A percentile compares a stretch with the other conserved stretches of the same genome.
phyloP scores from a whole-genome alignment of 768 basidiomycete species.

The Tylopilus balloui region DNA sequence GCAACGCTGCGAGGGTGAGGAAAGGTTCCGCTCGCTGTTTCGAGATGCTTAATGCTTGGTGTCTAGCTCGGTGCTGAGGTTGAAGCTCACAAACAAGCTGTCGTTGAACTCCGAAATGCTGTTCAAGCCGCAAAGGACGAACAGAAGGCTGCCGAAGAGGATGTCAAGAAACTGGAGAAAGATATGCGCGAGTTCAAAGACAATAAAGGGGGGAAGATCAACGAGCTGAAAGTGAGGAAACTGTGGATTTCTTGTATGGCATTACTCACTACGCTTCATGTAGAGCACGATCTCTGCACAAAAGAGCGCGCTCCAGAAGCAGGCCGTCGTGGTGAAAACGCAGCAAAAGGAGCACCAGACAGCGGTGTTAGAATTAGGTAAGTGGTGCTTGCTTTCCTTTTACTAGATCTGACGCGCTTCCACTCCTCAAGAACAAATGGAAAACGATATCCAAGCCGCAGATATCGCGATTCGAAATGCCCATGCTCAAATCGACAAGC shows the following conservation, averaged over 20 bases:
- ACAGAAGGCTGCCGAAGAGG: constrained; percentile 69
- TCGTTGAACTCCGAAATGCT: constrained; percentile 53
- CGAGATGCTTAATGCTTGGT: not conserved
- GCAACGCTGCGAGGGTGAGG: constrained; percentile 84
- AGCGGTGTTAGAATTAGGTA: constrained; percentile 82
- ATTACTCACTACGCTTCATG: not conserved
- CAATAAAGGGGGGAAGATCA: constrained; percentile 96
- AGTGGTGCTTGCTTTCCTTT: constrained; percentile 17
- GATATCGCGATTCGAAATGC: constrained; percentile 30
- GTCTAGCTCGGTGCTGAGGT: constrained; percentile 78
- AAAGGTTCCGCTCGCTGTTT: not conserved
- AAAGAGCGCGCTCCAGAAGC: constrained; percentile 77
- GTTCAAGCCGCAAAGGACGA: constrained; percentile 68
- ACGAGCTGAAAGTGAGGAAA: constrained; percentile 75
- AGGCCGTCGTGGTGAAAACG: constrained; percentile 75
- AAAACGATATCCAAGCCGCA: constrained; percentile 26
- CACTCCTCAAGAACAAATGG: constrained; percentile 24
- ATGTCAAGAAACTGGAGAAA: constrained; percentile 83
- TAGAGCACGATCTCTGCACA: constrained; percentile 72
- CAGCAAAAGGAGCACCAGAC: constrained; percentile 90
- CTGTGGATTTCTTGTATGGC: not conserved
- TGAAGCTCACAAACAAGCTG: constrained; percentile 60
- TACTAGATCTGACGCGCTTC: not conserved
- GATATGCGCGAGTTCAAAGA: constrained; percentile 99
- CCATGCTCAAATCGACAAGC: constrained; percentile 43